Evolutionary conservation across 2,329 filamentous ascomycete genomes (phyloP), one percentile per base, ranked within the genome.

Genomic region (Trichoderma afroharzianum): DNA sequence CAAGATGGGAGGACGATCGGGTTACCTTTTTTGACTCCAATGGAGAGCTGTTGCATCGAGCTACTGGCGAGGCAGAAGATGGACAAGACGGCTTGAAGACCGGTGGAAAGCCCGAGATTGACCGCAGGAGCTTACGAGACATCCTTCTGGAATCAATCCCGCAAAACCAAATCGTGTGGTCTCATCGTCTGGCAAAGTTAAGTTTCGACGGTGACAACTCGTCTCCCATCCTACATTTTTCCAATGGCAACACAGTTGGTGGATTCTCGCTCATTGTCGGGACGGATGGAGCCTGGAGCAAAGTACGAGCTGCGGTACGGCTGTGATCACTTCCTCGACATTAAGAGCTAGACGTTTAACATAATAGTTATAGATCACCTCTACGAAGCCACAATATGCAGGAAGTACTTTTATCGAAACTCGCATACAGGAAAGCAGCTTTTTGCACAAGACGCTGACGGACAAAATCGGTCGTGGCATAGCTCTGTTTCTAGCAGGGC

Each of bases 1-100:
- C 59, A 30, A 63, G 59, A 63, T 63, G 59, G 59, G 59, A 63
- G 59, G 59, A 63, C 59, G 59, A 63, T 63, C 59, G 59, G 24
- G 59, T 63, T 63, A 63, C 33, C 36, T 63, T 63, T 63, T 47
- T 63, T 63, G 59, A 63, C 15, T 28, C 24, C 33, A 12, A 63
- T 63, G 59, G 59, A 63, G 59, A 63, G 33, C 24, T 63, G 59
- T 43, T 63, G 36, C 59, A 63, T 63, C 33, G 33, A 63, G 59
- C 59, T 63, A n/a, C 59, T 63, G 59, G 59, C 15, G 59, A 63
- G 59, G 59, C 59, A 30, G 33, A 63, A 63, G 59, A 63, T 14
- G 59, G 59, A 63, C 14, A 63, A 43, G 59, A 63, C 36, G 59
- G 36, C 24, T 30, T 63, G 15, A 63, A 63, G 59, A 47, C 33